phyloP scores from a whole-genome alignment of 441 rosid genomes.

The Isatis lusitanica region DNA sequence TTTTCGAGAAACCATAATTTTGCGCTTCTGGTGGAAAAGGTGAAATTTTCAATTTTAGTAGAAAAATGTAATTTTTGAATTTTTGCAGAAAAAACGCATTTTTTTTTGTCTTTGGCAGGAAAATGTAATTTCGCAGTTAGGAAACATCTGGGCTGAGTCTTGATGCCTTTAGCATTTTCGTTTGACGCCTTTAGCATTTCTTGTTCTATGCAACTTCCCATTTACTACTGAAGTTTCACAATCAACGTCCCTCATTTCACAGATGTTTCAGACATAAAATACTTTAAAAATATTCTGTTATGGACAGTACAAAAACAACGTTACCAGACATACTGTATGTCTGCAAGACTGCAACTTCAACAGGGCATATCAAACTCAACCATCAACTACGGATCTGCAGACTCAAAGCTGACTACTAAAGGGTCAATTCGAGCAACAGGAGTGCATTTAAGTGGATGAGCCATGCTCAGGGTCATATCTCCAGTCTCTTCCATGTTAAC shows the following conservation, averaged over 20 bases:
- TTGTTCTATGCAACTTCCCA: conserved; percentile 21
- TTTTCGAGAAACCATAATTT: too few species aligned
- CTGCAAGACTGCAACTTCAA: neutral
- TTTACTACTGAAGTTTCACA: neutral
- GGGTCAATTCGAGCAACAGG: conserved; percentile 35
- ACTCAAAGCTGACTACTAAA: too few species aligned
- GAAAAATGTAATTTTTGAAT: too few species aligned
- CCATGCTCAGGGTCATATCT: conserved; percentile 29
- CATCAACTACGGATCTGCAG: conserved; percentile 12
- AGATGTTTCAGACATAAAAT: neutral
- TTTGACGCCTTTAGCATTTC: conserved; percentile 14
- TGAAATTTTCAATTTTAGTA: too few species aligned
- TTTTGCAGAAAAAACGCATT: too few species aligned
- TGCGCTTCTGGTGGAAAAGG: too few species aligned
- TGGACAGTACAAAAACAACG: too few species aligned
- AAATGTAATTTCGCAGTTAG: too few species aligned
- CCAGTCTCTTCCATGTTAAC: conserved; percentile 34
- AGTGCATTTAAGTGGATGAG: conserved; percentile 34
- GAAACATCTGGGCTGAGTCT: too few species aligned
- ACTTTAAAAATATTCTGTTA: neutral
- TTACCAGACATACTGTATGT: too few species aligned
- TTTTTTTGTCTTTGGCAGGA: too few species aligned
- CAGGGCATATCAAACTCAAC: neutral
- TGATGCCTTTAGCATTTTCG: too few species aligned
- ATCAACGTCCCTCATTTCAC: neutral